Evolutionary conservation across 148 eudicot genomes (phyloP).

Genomic region (Fallopia convolvulus): DNA sequence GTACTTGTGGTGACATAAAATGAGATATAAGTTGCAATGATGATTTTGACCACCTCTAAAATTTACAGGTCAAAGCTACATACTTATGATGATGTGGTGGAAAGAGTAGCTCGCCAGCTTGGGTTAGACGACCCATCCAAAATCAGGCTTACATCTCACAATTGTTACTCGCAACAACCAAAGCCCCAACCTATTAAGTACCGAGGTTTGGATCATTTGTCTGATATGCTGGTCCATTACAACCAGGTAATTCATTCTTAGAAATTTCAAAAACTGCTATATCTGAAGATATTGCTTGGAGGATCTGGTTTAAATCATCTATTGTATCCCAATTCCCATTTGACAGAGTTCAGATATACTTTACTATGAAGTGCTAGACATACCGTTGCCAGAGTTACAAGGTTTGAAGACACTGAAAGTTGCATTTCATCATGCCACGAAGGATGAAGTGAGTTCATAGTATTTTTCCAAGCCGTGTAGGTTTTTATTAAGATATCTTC

Average conservation of each 20-base stretch:
- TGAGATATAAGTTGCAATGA: conserved; percentile 1
- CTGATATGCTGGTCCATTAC: conserved; percentile 25
- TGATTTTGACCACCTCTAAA: not conserved
- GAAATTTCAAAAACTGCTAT: not conserved
- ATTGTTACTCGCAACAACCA: conserved; percentile 93
- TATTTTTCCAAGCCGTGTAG: not conserved
- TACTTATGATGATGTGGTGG: conserved; percentile 64
- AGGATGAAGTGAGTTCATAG: conserved; percentile 43
- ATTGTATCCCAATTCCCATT: not conserved
- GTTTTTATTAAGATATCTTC: not conserved
- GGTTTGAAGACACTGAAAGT: conserved; percentile 54
- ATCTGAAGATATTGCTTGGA: not conserved
- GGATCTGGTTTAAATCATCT: not conserved
- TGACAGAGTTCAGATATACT: conserved; percentile 32
- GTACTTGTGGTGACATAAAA: not conserved
- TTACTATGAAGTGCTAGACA: conserved; percentile 43
- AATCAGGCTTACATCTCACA: conserved; percentile 29
- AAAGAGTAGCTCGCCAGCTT: conserved; percentile 21
- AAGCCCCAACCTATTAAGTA: conserved; percentile 93
- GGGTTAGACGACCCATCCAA: conserved; percentile 24
- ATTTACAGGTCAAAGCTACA: conserved; percentile 30
- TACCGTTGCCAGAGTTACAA: conserved; percentile 46
- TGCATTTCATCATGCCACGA: conserved; percentile 50
- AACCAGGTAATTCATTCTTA: conserved; percentile 14
- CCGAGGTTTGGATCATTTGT: conserved; percentile 71